Evolutionary conservation across 441 rosid genomes (phyloP).

Genomic region (Macaranga tanarius): DNA sequence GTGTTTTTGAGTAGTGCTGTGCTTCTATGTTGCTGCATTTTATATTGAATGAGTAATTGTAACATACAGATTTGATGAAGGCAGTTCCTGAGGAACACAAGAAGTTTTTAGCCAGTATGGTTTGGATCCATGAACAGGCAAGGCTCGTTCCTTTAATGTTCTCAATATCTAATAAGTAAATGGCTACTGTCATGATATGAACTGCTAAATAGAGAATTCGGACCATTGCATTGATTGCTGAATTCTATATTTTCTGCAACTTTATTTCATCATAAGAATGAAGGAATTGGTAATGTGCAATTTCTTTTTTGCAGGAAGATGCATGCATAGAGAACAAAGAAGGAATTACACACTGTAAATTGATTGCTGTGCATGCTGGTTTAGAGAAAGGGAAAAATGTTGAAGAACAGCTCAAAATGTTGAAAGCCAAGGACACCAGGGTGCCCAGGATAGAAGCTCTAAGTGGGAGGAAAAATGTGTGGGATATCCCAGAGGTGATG

Average conservation of each 20-base stretch:
- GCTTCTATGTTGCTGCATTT: neutral
- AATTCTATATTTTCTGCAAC: neutral
- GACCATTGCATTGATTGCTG: neutral
- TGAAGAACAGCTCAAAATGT: conserved; percentile 48
- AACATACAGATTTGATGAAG: conserved; percentile 55
- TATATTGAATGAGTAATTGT: conserved; percentile 7
- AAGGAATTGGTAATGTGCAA: conserved; percentile 1
- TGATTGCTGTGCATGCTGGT: conserved; percentile 86
- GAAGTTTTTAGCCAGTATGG: conserved; percentile 71
- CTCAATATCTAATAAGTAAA: neutral
- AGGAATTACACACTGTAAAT: conserved; percentile 52
- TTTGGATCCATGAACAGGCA: conserved; percentile 89
- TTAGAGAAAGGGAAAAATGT: conserved; percentile 57
- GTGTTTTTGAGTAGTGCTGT: neutral
- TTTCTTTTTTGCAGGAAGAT: conserved; percentile 50
- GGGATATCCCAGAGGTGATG: conserved; percentile 79
- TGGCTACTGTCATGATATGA: neutral
- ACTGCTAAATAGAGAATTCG: neutral
- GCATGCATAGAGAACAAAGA: conserved; percentile 52
- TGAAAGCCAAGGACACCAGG: conserved; percentile 61
- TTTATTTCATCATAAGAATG: neutral
- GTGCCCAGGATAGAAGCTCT: conserved; percentile 60
- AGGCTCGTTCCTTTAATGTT: conserved; percentile 2
- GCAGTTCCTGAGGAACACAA: conserved; percentile 81
- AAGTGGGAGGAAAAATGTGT: conserved; percentile 65